These are phyloP conservation scores for Basipetospora chlamydospora DNA, from an alignment of 2,329 filamentous ascomycete genomes.

Conservation along the genomic window DNA sequence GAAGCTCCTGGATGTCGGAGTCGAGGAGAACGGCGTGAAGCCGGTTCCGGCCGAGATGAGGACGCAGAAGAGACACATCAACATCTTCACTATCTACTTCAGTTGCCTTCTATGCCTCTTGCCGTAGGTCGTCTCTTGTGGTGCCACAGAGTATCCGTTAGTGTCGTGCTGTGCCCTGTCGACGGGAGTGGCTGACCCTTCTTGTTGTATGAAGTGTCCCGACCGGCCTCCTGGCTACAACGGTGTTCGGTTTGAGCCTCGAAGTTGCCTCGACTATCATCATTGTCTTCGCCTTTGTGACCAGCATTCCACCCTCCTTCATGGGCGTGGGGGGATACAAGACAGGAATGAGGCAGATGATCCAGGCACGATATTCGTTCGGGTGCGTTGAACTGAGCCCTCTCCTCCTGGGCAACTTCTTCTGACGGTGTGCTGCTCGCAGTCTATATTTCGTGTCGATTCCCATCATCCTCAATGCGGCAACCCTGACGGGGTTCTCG, in stretches of 20 bases:
- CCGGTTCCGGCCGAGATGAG: slow-evolving; percentile 40
- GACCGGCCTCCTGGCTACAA: slow-evolving; percentile 43
- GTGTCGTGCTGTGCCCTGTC: background rate
- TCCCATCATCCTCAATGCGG: slow-evolving; percentile 38
- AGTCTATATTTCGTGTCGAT: slow-evolving; percentile 34
- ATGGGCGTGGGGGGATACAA: slow-evolving; percentile 38
- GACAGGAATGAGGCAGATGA: slow-evolving; percentile 44
- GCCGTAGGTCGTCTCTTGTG: slow-evolving; percentile 33
- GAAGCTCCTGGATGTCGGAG: slow-evolving; percentile 25
- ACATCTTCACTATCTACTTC: slow-evolving; percentile 47
- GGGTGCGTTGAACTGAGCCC: slow-evolving; percentile 21
- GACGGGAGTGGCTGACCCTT: slow-evolving; percentile 1
- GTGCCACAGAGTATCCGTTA: too few species aligned
- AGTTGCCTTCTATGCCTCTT: slow-evolving; percentile 41
- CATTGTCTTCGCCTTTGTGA: slow-evolving; percentile 41
- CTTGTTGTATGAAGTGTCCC: slow-evolving; percentile 21
- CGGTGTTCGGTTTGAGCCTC: slow-evolving; percentile 37
- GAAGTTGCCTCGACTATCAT: slow-evolving; percentile 41
- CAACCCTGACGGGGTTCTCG: slow-evolving; percentile 42
- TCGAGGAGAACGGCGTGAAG: slow-evolving; percentile 39
- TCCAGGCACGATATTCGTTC: slow-evolving; percentile 47
- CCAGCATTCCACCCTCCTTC: slow-evolving; percentile 38
- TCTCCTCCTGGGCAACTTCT: background rate
- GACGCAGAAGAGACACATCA: slow-evolving; percentile 35
- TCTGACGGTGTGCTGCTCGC: background rate